Evolutionary conservation across 257 asterid species (phyloP), one percentile per base, ranked within the genome.

Genomic region (Dorcoceras hygrometricum): DNA sequence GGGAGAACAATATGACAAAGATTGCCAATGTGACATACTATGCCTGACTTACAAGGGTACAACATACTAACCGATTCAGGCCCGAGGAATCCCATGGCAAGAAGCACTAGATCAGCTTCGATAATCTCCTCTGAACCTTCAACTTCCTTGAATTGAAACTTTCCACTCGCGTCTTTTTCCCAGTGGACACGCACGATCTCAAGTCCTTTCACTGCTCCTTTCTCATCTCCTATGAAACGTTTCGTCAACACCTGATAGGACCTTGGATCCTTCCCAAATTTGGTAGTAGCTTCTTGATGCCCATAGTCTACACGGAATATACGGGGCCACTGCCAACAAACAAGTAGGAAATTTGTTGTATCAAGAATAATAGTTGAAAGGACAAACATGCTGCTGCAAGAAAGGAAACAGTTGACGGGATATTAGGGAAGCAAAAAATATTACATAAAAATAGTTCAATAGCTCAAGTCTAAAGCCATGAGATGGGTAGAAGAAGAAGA

Each of bases 1-100:
- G n/a, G 43, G 20, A 3, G 27, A 25, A 43, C 32, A 31, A 12
- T n/a, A 2, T 4, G 18, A 57, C 46, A 24, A 32, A 29, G 19
- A 16, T 16, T 16, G 8, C 53, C 53, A 46, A 14, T 16, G 16
- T 46, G 53, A 46, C 53, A 16, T 16, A 39, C n/a, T 16, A 8
- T 43, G 53, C 16, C 53, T 43, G 53, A 55, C 46, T 14, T 31
- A 27, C 61, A 25, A 27, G 28, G 43, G 20, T 4, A 56, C 11
- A 22, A 51, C 65, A 31, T 46, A 80, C 91, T 80, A 70, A 94
- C 99, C 89, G 90, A 78, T 74, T 94, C 99, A 27, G 99, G 99
- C 31, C 99, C 98, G 64, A 94, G 96, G 88, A 94, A 94, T 2
- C 99, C 99, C 99, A 94, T 94, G 29, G 99, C 99, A 29, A 94